These are phyloP conservation scores for Cupressus sempervirens DNA, from an alignment of 75 land plant genomes.

Conservation along the genomic window DNA sequence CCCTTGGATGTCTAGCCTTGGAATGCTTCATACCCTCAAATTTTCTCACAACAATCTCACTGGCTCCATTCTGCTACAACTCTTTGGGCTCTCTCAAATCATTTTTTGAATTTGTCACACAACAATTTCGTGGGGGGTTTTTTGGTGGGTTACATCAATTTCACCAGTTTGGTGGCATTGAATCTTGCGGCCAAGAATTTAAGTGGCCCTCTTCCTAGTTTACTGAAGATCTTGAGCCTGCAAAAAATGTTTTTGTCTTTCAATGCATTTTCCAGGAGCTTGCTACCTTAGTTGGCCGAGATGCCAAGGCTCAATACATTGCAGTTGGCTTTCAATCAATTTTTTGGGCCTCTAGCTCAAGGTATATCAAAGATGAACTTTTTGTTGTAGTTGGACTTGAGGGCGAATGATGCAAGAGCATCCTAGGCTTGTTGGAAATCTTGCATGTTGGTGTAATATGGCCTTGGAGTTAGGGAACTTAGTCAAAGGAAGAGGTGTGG, in stretches of 20 bases:
- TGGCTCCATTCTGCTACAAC: slow-evolving; percentile 27
- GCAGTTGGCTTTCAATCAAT: slow-evolving; percentile 17
- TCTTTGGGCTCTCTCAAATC: slow-evolving; percentile 12
- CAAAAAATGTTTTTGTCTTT: background rate
- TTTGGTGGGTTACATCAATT: background rate
- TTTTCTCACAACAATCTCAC: slow-evolving; percentile 28
- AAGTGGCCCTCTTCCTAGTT: slow-evolving; percentile 16
- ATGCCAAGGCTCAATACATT: slow-evolving; percentile 7
- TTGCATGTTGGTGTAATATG: too few relatives aligned
- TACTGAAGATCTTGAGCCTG: background rate
- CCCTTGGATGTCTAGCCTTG: background rate
- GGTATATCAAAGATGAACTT: background rate
- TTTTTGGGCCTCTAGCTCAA: slow-evolving; percentile 16
- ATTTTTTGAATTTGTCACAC: slow-evolving; percentile 10
- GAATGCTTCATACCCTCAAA: slow-evolving; percentile 19
- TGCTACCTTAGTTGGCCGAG: slow-evolving; percentile 10
- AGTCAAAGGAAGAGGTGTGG: too few relatives aligned
- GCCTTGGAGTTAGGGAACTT: too few relatives aligned
- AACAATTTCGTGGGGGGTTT: slow-evolving; percentile 3
- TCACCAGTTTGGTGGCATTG: background rate
- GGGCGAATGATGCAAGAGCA: too few relatives aligned
- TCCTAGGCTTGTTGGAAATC: too few relatives aligned
- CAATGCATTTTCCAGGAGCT: slow-evolving; percentile 8
- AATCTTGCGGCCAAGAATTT: slow-evolving; percentile 26
- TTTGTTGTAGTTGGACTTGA: slow-evolving; percentile 13